Base-by-base conservation (phyloP, 2,329 filamentous ascomycete genomes). In the Aspergillus piperis region DNA sequence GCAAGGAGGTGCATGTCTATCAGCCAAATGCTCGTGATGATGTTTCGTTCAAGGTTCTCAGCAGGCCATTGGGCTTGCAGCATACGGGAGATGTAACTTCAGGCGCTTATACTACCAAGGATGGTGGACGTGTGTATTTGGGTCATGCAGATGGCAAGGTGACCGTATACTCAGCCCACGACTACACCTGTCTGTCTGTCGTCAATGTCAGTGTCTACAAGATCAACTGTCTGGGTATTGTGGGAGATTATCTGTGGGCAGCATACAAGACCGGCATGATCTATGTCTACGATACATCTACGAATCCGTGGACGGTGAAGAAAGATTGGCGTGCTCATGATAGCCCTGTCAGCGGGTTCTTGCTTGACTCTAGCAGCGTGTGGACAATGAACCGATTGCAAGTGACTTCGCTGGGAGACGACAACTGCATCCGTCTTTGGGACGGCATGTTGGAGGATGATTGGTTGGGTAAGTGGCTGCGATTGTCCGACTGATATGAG, bases 271-370 rank as follows among this genome's bases (percentile, higher is more conserved):
- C 91, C 0, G 95, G 95, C 15, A 96, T 90, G 83, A 87, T 96
- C 32, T 95, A 92, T 70, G 90, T 98, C 7, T 99, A 97, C 75
- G 93, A 99, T 74, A 90, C 91, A 10, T 85, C 81, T 8, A 84
- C 86, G 30, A 87, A 85, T n/a, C 94, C 94, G 0, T 99, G 95
- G 95, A 84, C 84, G 19, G 87, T 96, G 25, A 88, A 91, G 78
- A 99, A 99, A 75, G 94, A 98, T 71, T 99, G 95, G 94, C 87
- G 89, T 65, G 94, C 92, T 2, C 95, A 98, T 72, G 88, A 91
- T 6, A 90, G 90, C 64, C 90, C 93, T 0, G 88, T 96, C 7
- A 84, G 90, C 50, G 89, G 88, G 60, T 85, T 99, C 60, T 78
- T 90, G 11, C 85, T 90, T 1, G 95, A 99, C 72, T 82, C 84